Base-by-base conservation (phyloP, 2,329 filamentous ascomycete species). In the Fusarium papillatum region DNA sequence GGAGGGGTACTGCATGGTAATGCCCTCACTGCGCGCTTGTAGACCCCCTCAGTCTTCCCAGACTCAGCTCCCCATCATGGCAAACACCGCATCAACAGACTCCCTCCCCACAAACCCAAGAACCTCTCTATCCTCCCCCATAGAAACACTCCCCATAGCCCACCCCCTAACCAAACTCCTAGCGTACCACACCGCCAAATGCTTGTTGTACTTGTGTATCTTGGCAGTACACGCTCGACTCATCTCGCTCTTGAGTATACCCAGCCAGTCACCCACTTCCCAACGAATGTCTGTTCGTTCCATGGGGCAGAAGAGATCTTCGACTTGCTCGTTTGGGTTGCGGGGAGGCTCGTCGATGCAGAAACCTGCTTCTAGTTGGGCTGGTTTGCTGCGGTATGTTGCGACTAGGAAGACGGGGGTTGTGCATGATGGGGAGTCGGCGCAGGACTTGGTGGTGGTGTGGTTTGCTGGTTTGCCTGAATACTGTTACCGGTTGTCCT, bases 191-290 rank as follows among this genome's bases (percentile, higher is more conserved):
- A 83, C 72, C 0, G 82, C 82, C 38, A 81, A 64, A 46, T 82
- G 76, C 53, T 83, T 83, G 59, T 83, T 83, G 55, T 79, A 77
- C 38, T 76, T 79, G 61, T 81, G 77, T 5, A 83, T 71, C 65
- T 80, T 81, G 9, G 68, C 70, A 3, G 78, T 69, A 4, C 82
- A 76, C n/a, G 73, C 75, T 10, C 55, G 62, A 36, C 74, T 75
- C 36, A 83, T 77, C 19, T 69, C 68, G 0, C 57, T 38, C 14
- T 77, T 72, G 22, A 83, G 60, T 9, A 73, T 38, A 0, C 64
- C 34, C 34, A 76, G 26, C 82, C 81, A 82, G 24, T 79, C 75
- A 0, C 70, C 48, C 1, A 66, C 66, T 3, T 73, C 70, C 79
- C 79, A 83, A 6, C 72, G 76, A 5, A 83, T 73, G 29, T 83